These are phyloP conservation scores for Penicillium sp. DNA, from an alignment of 2,329 filamentous ascomycete species.

Conservation along the genomic window DNA sequence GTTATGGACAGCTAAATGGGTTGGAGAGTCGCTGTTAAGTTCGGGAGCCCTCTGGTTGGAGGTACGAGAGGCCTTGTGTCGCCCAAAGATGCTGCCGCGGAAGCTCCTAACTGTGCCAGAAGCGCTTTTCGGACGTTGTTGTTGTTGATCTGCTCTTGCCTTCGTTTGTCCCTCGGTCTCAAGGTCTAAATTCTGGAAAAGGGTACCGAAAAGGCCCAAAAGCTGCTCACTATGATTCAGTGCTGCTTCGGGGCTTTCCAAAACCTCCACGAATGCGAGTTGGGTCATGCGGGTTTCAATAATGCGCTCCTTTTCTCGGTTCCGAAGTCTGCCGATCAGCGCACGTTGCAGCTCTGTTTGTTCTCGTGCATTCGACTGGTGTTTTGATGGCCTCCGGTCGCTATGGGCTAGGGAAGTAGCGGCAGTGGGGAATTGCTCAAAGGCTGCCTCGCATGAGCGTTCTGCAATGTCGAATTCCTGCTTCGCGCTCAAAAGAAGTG, in stretches of 20 bases:
- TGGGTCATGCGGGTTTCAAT: conserved; percentile 98
- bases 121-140: conserved; percentile 69
- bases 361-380: conserved; percentile 29
- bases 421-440: conserved; percentile 83
- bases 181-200: conserved; percentile 71
- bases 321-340: conserved; percentile 78
- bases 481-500: conserved; percentile 81
- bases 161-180: conserved; percentile 30
- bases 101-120: conserved; percentile 73
- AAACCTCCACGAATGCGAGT: conserved; percentile 77
- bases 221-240: conserved; percentile 89
- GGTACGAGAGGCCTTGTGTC: conserved; percentile 54
- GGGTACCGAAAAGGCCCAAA: conserved; percentile 75
- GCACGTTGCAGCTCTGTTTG: conserved; percentile 44
- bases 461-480: conserved; percentile 82
- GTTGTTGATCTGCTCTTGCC: conserved; percentile 43
- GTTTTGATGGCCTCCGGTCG: conserved; percentile 46
- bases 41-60: conserved; percentile 51
- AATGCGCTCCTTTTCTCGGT: conserved; percentile 81
- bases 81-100: conserved; percentile 78
- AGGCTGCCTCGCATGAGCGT: conserved; percentile 84
- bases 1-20: conserved; percentile 20
- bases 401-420: conserved; percentile 70
- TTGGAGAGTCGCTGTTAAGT: conserved; percentile 26
- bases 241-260: conserved; percentile 82